A percentile compares a stretch with the other conserved stretches of the same genome.
These are phyloP conservation scores for Eucalyptus grandis DNA, from an alignment of 345 rosid genomes.

Conservation along the genomic window DNA sequence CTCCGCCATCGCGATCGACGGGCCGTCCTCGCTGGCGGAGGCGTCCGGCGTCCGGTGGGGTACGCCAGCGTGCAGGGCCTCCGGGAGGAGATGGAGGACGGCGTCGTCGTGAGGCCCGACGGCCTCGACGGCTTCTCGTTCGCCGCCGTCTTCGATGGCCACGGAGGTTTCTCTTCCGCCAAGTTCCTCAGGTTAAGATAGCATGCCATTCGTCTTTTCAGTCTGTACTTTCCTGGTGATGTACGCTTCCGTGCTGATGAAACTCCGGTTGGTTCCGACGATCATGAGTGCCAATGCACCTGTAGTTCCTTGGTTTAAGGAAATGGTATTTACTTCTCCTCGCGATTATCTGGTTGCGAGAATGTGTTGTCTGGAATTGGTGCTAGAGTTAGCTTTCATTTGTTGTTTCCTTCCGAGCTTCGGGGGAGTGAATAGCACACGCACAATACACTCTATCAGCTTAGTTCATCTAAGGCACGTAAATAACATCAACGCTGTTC, in stretches of 20 bases:
- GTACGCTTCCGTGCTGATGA: background rate
- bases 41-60: constrained; percentile 60
- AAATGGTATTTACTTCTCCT: background rate
- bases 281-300: background rate
- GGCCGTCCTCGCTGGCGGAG: constrained; percentile 51
- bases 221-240: background rate
- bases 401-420: background rate
- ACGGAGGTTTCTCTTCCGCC: constrained; percentile 70
- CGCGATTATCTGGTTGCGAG: background rate
- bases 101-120: constrained; percentile 48
- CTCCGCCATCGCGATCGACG: constrained; percentile 81
- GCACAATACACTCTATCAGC: background rate
- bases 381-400: background rate
- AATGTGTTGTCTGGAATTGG: background rate
- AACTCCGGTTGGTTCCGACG: background rate
- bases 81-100: constrained; percentile 94
- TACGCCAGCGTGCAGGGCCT: constrained; percentile 61
- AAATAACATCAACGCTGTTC: background rate
- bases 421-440: background rate
- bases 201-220: background rate
- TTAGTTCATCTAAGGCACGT: background rate
- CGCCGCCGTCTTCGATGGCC: constrained; percentile 90
- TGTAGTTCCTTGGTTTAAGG: background rate
- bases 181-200: constrained; percentile 53
- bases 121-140: constrained; percentile 76